A percentile compares a stretch with the other conserved stretches of the same genome.
phyloP scores from a whole-genome alignment of 2,329 filamentous ascomycete genomes.

The Ascosphaera apis region DNA sequence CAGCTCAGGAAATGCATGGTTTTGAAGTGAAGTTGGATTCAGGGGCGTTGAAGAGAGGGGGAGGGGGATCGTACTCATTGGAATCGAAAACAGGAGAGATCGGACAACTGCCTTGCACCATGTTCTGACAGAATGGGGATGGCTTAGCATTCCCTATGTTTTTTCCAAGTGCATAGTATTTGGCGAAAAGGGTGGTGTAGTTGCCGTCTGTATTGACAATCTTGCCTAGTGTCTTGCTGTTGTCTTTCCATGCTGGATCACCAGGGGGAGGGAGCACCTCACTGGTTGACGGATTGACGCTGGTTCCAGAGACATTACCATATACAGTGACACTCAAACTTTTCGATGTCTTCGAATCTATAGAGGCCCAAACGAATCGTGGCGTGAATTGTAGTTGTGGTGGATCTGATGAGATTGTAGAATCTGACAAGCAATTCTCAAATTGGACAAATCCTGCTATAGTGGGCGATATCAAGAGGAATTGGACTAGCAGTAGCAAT shows the following conservation, averaged over 20 bases:
- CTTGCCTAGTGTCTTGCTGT: constrained; percentile 45
- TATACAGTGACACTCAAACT: constrained; percentile 54
- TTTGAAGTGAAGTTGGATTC: too few relatives aligned
- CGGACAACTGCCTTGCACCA: constrained; percentile 44
- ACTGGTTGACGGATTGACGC: constrained; percentile 16
- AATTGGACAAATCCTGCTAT: constrained; percentile 50
- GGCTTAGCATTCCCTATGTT: constrained; percentile 34
- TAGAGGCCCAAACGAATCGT: constrained; percentile 42
- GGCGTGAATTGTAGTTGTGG: constrained; percentile 59
- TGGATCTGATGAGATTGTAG: constrained; percentile 35
- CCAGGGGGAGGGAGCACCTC: constrained; percentile 35
- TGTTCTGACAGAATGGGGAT: constrained; percentile 41
- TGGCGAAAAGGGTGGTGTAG: constrained; percentile 49
- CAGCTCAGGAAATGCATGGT: not conserved
- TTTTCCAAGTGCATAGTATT: constrained; percentile 56
- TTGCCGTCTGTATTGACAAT: constrained; percentile 41
- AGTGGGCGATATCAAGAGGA: constrained; percentile 15
- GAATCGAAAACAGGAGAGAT: constrained; percentile 46
- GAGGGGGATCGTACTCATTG: constrained; percentile 21
- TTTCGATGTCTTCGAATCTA: constrained; percentile 25
- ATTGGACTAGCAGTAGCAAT: not conserved
- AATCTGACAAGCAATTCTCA: constrained; percentile 52
- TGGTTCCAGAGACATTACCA: constrained; percentile 68
- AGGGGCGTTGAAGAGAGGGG: not conserved
- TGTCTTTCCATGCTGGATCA: constrained; percentile 39